Evolutionary conservation across 139 green algal species (phyloP).

Genomic region (Chlamydomonas incerta): DNA sequence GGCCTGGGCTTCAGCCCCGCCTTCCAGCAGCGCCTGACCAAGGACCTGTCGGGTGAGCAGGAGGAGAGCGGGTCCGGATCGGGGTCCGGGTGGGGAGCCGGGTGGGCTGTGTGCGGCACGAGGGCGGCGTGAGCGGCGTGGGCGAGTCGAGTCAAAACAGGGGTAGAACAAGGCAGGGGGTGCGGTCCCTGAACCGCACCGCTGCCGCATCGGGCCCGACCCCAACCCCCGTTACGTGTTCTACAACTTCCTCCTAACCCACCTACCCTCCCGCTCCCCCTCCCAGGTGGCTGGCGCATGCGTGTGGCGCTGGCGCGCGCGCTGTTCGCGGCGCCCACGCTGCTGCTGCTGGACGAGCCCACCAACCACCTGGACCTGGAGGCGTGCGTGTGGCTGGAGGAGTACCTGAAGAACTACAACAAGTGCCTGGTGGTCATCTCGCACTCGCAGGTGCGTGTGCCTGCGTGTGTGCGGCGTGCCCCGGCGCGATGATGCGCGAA

Average conservation of each 20-base stretch:
- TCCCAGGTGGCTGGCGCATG: constrained; percentile 94
- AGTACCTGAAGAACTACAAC: constrained; percentile 92
- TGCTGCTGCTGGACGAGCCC: constrained; percentile 89
- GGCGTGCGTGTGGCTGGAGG: constrained; percentile 98
- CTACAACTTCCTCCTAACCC: too few relatives aligned
- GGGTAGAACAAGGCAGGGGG: too few relatives aligned
- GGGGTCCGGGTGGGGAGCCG: neutral
- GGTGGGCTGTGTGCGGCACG: neutral
- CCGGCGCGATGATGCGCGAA: too few relatives aligned
- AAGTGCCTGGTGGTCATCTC: constrained; percentile 51
- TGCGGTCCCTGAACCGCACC: too few relatives aligned
- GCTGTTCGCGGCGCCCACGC: constrained; percentile 93
- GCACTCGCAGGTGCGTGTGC: neutral
- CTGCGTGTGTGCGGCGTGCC: neutral
- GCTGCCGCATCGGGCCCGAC: too few relatives aligned
- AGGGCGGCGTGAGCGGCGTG: too few relatives aligned
- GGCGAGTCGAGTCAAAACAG: too few relatives aligned
- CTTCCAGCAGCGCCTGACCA: constrained; percentile 61
- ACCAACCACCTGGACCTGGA: constrained; percentile 90
- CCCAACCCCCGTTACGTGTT: too few relatives aligned
- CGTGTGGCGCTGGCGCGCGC: constrained; percentile 91
- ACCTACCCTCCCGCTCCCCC: too few relatives aligned
- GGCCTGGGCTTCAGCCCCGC: constrained; percentile 81
- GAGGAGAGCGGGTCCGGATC: neutral
- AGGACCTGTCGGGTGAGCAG: constrained; percentile 20